Base-by-base conservation (phyloP, 768 basidiomycete genomes). In the Holtermanniella nyarrowii region DNA sequence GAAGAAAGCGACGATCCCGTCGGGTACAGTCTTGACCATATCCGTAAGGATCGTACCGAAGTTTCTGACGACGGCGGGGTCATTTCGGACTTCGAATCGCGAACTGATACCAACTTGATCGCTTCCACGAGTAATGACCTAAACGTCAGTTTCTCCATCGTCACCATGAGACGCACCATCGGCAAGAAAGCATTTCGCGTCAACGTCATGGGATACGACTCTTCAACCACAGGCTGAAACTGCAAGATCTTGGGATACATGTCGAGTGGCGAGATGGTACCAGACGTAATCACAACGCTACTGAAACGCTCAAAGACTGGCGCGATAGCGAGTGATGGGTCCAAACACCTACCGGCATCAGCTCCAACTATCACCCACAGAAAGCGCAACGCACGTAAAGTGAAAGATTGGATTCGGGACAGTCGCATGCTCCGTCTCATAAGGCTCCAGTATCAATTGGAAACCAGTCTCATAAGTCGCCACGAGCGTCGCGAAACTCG, bases 221-320 rank as follows among this genome's bases (percentile, higher is more conserved):
- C 91, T 74, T 90, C 86, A 4, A 96, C 86, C 18, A 93, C 90
- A 1, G 95, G 91, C 16, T 87, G 88, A 72, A 99, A 99, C 60
- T 90, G 88, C 25, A 99, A 77, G 87, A 99, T 99, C 74, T 97
- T 99, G 12, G 95, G 95, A 71, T 99, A 99, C 95, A 99, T 99
- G 73, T 99, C 95, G 52, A 99, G 73, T 2, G 95, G 95, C 0
- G 91, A 96, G 61, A 99, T 89, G 11, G 95, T 99, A 61, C 95
- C 95, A 3, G 90, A 96, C 0, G 95, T 99, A 69, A 99, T 99
- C 57, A 99, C 89, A 20, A 99, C 95, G 55, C 86, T 88, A 69
- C 88, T 91, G 69, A 97, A 99, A 25, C 90, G 85, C 66, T 99
- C 95, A 68, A 99, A 96, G 16, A 99, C 86, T 0, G 95, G 95